Conservation (phyloP, 352 stramenopile genomes). For the Phytophthora syringae region DNA sequence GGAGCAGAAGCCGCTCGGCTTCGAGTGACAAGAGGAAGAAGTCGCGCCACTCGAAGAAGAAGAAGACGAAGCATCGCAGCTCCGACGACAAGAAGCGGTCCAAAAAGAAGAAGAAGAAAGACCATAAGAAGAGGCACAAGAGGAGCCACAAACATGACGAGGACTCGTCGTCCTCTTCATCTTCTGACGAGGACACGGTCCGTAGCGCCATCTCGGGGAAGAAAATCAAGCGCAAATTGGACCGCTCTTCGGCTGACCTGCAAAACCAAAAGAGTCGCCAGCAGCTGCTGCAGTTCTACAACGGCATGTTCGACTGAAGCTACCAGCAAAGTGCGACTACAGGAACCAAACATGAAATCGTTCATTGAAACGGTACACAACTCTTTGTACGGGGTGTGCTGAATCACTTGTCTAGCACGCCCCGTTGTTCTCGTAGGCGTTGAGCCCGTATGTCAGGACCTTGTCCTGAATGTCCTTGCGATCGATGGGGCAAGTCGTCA, state of each 20-base stretch:
- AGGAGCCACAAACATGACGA: slow-evolving; percentile 34
- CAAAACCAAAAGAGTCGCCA: slow-evolving; percentile 77
- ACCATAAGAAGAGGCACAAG: slow-evolving; percentile 46
- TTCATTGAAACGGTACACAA: slow-evolving; percentile 1
- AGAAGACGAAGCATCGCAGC: slow-evolving; percentile 48
- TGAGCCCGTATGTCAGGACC: slow-evolving; percentile 68
- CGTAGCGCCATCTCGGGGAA: slow-evolving; percentile 87
- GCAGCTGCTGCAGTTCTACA: slow-evolving; percentile 88
- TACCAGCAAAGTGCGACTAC: not conserved
- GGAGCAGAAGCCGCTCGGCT: slow-evolving; percentile 31
- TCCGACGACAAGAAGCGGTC: slow-evolving; percentile 38
- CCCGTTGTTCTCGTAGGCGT: slow-evolving; percentile 37
- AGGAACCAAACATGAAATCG: slow-evolving; percentile 8
- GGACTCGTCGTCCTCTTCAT: slow-evolving; percentile 34
- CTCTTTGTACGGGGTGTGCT: not conserved
- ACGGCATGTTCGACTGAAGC: slow-evolving; percentile 84
- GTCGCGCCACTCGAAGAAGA: slow-evolving; percentile 32
- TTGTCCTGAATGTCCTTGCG: slow-evolving; percentile 65
- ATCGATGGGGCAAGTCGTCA: slow-evolving; percentile 67
- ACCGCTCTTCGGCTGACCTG: slow-evolving; percentile 58
- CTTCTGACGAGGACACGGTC: slow-evolving; percentile 67
- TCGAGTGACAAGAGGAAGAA: slow-evolving; percentile 36
- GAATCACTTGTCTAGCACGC: not conserved
- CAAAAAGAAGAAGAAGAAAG: slow-evolving; percentile 53
- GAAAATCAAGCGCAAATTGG: slow-evolving; percentile 87